Percentiles rank a stretch among this genome's conserved stretches.
These are phyloP conservation scores for Psilocybe subaeruginosa DNA, from an alignment of 768 basidiomycete genomes.

Conservation along the genomic window DNA sequence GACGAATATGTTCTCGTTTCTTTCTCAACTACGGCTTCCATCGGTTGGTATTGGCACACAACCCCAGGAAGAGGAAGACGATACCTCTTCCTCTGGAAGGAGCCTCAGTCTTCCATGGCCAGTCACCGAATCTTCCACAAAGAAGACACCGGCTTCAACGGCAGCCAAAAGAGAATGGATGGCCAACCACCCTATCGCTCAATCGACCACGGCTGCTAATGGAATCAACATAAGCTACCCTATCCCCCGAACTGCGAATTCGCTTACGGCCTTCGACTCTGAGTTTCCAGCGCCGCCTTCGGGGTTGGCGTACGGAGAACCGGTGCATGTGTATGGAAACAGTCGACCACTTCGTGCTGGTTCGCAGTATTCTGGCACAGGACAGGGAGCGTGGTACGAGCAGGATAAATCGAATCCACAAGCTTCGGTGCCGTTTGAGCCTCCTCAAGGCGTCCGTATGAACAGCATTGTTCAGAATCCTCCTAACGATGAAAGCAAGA, in stretches of 20 bases:
- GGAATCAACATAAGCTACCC: constrained; percentile 36
- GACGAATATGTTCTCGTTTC: constrained; percentile 17
- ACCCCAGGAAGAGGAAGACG: constrained; percentile 18
- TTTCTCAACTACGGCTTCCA: constrained; percentile 26
- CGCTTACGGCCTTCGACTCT: constrained; percentile 33
- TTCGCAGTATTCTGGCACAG: not conserved
- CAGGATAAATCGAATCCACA: constrained; percentile 16
- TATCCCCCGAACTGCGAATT: constrained; percentile 33
- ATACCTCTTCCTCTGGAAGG: constrained; percentile 20
- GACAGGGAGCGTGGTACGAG: constrained; percentile 16
- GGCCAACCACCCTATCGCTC: not conserved
- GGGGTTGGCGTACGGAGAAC: constrained; percentile 1
- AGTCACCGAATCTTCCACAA: constrained; percentile 25
- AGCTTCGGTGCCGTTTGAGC: constrained; percentile 14
- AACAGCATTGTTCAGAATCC: constrained; percentile 11
- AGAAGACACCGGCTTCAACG: constrained; percentile 8
- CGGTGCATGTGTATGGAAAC: constrained; percentile 21
- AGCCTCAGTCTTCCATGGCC: constrained; percentile 30
- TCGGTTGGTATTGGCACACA: not conserved
- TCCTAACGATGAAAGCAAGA: constrained; percentile 13
- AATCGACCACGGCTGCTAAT: constrained; percentile 8
- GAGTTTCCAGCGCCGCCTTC: constrained; percentile 14
- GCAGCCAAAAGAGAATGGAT: constrained; percentile 17
- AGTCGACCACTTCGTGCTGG: constrained; percentile 18
- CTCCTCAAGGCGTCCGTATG: constrained; percentile 25